Percentiles rank a stretch among this genome's conserved stretches.
These are phyloP conservation scores for Neospermospora avenae DNA, from an alignment of 2,329 filamentous ascomycete genomes.

Conservation along the genomic window DNA sequence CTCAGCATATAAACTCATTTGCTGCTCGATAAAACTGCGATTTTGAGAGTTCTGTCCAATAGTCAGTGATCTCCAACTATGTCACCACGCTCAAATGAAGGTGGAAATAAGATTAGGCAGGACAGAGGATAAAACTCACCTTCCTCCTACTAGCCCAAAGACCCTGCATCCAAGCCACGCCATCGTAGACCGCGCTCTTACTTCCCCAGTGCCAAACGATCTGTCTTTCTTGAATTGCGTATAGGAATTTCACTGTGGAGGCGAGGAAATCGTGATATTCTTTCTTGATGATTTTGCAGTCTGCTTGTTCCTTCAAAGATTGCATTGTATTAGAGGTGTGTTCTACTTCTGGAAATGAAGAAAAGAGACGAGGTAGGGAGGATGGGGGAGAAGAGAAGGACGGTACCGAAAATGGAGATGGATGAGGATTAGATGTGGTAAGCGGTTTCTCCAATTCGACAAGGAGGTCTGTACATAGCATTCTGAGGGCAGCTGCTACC, in stretches of 20 bases:
- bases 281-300: conserved; percentile 16
- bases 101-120: background rate
- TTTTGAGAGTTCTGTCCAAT: conserved; percentile 32
- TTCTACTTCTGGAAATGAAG: too few species aligned
- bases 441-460: conserved; percentile 29
- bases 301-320: background rate
- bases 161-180: conserved; percentile 31
- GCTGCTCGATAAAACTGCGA: conserved; percentile 36
- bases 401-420: background rate
- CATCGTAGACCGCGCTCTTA: conserved; percentile 25
- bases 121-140: conserved; percentile 22
- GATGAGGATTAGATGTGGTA: background rate
- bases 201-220: conserved; percentile 22
- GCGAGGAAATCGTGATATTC: conserved; percentile 31
- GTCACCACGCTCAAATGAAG: too few species aligned
- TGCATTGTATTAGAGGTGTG: background rate
- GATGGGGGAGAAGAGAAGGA: background rate
- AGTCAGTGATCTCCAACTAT: background rate
- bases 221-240: conserved; percentile 31
- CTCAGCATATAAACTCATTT: conserved; percentile 28
- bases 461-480: conserved; percentile 25
- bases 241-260: conserved; percentile 30
- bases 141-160: conserved; percentile 34
- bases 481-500: conserved; percentile 23
- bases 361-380: background rate